A percentile compares a stretch with the other conserved stretches of the same genome.
Evolutionary conservation across 2,329 filamentous ascomycete genomes (phyloP).

Genomic region (Nigrospora osmanthi): DNA sequence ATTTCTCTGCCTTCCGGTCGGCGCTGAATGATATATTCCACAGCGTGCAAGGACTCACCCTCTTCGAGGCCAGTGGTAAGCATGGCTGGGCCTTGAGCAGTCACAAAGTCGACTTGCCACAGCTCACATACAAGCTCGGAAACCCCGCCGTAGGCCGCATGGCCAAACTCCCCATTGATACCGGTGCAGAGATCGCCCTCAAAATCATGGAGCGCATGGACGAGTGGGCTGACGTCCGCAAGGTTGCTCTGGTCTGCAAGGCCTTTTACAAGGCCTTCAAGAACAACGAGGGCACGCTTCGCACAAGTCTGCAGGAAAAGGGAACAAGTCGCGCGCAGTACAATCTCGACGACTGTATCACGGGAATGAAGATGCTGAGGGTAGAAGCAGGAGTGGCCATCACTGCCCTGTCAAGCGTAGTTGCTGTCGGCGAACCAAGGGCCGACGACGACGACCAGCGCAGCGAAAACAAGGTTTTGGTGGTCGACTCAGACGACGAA

Average conservation of each 20-base stretch:
- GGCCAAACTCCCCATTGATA: not conserved
- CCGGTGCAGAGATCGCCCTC: constrained; percentile 25
- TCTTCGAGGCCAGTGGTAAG: constrained; percentile 38
- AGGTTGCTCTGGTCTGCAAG: constrained; percentile 31
- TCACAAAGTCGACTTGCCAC: constrained; percentile 25
- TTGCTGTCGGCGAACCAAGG: no score
- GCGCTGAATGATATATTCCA: constrained; percentile 43
- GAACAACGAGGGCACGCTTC: constrained; percentile 30
- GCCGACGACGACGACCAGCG: no score
- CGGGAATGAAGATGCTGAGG: constrained; percentile 15
- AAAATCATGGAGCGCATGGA: constrained; percentile 31
- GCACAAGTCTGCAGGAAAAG: constrained; percentile 16
- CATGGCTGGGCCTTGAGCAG: constrained; percentile 43
- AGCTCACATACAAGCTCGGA: constrained; percentile 16
- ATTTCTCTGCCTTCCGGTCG: constrained; percentile 38
- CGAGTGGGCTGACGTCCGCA: constrained; percentile 31
- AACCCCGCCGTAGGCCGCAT: not conserved
- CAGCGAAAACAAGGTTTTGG: no score
- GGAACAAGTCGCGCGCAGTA: not conserved
- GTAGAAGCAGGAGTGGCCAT: not conserved
- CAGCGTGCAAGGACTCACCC: constrained; percentile 39
- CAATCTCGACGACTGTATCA: not conserved
- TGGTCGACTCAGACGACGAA: no score
- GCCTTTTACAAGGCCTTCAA: constrained; percentile 37
- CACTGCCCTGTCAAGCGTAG: no score